Evolutionary conservation across 139 green algal genomes (phyloP), one percentile per base, ranked within the genome.

Genomic region (Coccomyxa sp.): DNA sequence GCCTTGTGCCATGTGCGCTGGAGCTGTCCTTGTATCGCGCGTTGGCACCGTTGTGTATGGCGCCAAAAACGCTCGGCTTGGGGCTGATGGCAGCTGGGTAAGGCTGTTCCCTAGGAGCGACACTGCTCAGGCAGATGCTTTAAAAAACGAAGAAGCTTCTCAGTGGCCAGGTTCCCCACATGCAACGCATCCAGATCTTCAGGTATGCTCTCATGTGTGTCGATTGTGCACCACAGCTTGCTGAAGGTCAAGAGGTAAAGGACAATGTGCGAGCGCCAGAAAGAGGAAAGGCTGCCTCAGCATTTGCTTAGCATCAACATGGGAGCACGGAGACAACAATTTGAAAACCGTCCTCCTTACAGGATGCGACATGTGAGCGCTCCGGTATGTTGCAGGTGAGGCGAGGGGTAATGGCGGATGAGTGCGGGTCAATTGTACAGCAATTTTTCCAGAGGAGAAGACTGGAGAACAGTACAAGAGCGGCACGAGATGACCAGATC

Each of bases 1-100:
- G 91, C 96, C 96, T 0, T 99, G 96, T 78, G 88, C 94, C 27
- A 99, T 99, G 96, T 99, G 96, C 80, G 96, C 95, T 18, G 96
- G 96, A 0, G 96, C 94, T 0, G 79, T 98, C 21, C 85, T 99
- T 67, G 91, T 97, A 79, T 85, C 93, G 0, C 90, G 96, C 3
- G 59, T 99, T 10, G 86, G 85, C 12, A 85, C 87, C 0, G 45
- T 99, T 0, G 95, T 98, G 30, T 99, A 97, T 84, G 96, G 95
- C 21, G 93, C 95, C 0, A 84, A 75, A 58, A 98, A 97, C 85
- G 82, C 88, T 17, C 84, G 93, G 18, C 75, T 98, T 17, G 96
- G 96, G 38, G 90, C 87, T 18, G 92, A 98, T 81, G 96, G 96
- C 79, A 96, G 92, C 87, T 99, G 96, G 95, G 85, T 97, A 27